Base-by-base conservation (phyloP, 345 rosid species). In the Gossypium bickii region DNA sequence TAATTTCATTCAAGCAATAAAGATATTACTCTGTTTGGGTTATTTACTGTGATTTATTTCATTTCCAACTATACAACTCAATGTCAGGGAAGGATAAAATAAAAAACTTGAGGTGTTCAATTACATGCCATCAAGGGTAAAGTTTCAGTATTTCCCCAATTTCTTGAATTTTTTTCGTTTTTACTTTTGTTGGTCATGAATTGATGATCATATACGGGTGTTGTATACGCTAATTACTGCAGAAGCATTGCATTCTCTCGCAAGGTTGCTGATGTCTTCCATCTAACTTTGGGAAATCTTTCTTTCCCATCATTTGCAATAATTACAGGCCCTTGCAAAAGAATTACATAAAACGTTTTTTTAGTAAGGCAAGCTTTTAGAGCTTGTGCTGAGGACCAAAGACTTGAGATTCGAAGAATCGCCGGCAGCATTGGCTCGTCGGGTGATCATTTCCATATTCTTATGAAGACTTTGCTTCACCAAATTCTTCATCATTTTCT, bases 291-390 rank as follows among this genome's bases (percentile, higher is more conserved):
- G 47, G 45, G 11, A 4, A 51, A 11, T 12, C 64, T 43, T 41
- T 20, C 64, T 57, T 71, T 71, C 74, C 74, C 74, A 71, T 56
- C 51, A 70, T 29, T 15, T 52, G 47, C 47, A 70, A 29, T 17
- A 70, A 56, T 34, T 74, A 76, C 48, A 76, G 60, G 16, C 11
- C 25, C 66, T 17, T 51, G 64, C 74, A 34, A 64, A 70, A 76
- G 51, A 71, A 67, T 38, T 57, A 74, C 77, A 71, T 6, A 17
- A 44, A 25, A 59, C 9, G 9, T 18, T 43, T 87, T 49, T 43
- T 87, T 75, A 93, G 72, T 88, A 91, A 66, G 98, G 92, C 89
- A 95, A 85, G 85, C 99, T 95, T 76, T 93, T 95, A 11, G 91
- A 93, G 67, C 99, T 95, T 15, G 98, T 87, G 74, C 96, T 95